Conservation (phyloP, 306 rosid genomes). For the Potentilla sterilis region DNA sequence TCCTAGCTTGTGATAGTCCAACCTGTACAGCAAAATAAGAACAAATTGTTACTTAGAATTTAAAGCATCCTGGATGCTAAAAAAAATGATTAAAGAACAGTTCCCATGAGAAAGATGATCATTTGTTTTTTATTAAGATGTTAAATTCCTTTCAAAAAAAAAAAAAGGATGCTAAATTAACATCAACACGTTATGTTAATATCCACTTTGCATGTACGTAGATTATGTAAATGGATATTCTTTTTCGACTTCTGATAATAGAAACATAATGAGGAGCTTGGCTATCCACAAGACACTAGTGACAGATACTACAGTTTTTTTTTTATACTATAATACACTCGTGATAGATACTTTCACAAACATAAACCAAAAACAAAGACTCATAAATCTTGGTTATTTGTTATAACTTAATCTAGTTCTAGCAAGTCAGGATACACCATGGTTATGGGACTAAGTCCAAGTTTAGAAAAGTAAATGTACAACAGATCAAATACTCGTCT, state of each 20-base stretch:
- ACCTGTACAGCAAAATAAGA: constrained; percentile 41
- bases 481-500: not conserved
- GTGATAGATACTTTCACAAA: not conserved
- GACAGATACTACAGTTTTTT: not conserved
- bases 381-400: not conserved
- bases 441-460: not conserved
- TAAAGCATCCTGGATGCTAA: not conserved
- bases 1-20: constrained; percentile 84
- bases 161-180: no score
- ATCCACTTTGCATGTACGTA: not conserved
- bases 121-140: not conserved
- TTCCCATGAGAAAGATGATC: not conserved
- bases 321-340: no score
- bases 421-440: not conserved
- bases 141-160: not conserved
- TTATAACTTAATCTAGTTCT: not conserved
- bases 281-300: not conserved
- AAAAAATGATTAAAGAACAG: not conserved
- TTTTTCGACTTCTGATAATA: not conserved
- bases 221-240: not conserved
- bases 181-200: not conserved
- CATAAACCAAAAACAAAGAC: not conserved
- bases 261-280: not conserved
- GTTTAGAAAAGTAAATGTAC: not conserved
- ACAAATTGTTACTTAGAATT: not conserved